These are phyloP conservation scores for Parastagonospora nodorum DNA, from an alignment of 2,329 filamentous ascomycete species.

Conservation along the genomic window DNA sequence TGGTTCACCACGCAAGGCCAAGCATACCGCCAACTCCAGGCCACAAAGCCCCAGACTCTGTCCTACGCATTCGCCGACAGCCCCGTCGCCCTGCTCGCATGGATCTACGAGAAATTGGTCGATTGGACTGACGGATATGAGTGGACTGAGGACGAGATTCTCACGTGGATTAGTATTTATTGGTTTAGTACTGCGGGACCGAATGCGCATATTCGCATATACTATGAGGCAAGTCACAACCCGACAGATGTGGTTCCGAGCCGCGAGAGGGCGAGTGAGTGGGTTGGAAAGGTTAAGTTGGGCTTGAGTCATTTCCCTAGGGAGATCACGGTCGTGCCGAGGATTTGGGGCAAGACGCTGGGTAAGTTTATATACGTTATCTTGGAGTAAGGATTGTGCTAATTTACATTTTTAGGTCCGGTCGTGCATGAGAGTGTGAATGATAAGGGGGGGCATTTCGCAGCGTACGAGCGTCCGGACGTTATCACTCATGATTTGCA, in stretches of 20 bases:
- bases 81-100: slow-evolving; percentile 72
- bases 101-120: slow-evolving; percentile 81
- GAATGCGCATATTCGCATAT: slow-evolving; percentile 70
- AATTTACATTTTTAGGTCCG: slow-evolving; percentile 31
- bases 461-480: slow-evolving; percentile 63
- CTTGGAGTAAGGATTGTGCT: not conserved
- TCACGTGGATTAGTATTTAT: slow-evolving; percentile 77
- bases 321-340: slow-evolving; percentile 62
- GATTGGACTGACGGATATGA: slow-evolving; percentile 75
- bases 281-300: slow-evolving; percentile 55
- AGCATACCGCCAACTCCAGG: slow-evolving; percentile 65
- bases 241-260: slow-evolving; percentile 28
- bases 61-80: slow-evolving; percentile 72
- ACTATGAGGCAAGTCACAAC: slow-evolving; percentile 67
- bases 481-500: slow-evolving; percentile 59
- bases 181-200: slow-evolving; percentile 72
- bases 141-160: slow-evolving; percentile 77
- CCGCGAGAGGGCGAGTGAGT: slow-evolving; percentile 46
- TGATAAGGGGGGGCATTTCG: slow-evolving; percentile 64
- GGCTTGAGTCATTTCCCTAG: slow-evolving; percentile 62
- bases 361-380: slow-evolving; percentile 43
- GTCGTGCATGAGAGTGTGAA: slow-evolving; percentile 63
- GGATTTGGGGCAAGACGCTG: slow-evolving; percentile 62
- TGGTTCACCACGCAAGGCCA: slow-evolving; percentile 65
- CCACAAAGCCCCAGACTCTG: slow-evolving; percentile 74